Conservation (phyloP, 2,329 filamentous ascomycete species). For the Claviceps spartinae region DNA sequence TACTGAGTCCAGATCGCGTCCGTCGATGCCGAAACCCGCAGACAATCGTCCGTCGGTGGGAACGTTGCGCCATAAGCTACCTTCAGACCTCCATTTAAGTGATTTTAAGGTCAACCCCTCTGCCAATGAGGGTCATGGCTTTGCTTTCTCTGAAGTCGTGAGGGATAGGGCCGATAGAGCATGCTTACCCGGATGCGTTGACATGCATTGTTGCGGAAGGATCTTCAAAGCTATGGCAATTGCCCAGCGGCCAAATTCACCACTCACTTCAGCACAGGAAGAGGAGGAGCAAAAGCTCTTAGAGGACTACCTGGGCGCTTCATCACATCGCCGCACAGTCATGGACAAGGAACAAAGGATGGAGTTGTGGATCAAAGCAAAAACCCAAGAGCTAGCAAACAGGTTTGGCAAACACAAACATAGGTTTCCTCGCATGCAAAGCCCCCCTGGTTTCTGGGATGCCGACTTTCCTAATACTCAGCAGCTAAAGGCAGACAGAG, state of each 20-base stretch:
- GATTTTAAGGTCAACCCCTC: slow-evolving; percentile 76
- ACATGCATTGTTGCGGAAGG: slow-evolving; percentile 62
- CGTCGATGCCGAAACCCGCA: background rate
- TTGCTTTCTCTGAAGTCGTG: slow-evolving; percentile 63
- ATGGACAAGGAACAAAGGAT: slow-evolving; percentile 49
- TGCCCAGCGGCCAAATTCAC: slow-evolving; percentile 29
- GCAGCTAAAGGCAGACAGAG: slow-evolving; percentile 52
- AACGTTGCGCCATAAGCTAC: slow-evolving; percentile 43
- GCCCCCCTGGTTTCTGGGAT: slow-evolving; percentile 83
- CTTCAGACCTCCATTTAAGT: slow-evolving; percentile 43
- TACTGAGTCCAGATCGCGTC: background rate
- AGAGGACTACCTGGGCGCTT: slow-evolving; percentile 43
- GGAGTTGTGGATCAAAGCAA: slow-evolving; percentile 61
- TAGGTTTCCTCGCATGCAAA: slow-evolving; percentile 53
- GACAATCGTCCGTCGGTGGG: background rate
- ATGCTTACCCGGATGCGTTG: slow-evolving; percentile 60
- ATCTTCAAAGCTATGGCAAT: slow-evolving; percentile 54
- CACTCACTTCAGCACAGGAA: slow-evolving; percentile 21
- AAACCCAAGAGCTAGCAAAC: slow-evolving; percentile 58
- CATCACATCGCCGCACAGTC: slow-evolving; percentile 41
- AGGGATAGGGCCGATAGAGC: slow-evolving; percentile 56
- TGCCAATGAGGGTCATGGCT: slow-evolving; percentile 56
- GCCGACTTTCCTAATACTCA: slow-evolving; percentile 84
- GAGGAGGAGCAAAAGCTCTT: slow-evolving; percentile 36
- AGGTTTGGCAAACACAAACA: slow-evolving; percentile 66